phyloP scores from a whole-genome alignment of 129 eudicot genomes.

The Calendula officinalis region DNA sequence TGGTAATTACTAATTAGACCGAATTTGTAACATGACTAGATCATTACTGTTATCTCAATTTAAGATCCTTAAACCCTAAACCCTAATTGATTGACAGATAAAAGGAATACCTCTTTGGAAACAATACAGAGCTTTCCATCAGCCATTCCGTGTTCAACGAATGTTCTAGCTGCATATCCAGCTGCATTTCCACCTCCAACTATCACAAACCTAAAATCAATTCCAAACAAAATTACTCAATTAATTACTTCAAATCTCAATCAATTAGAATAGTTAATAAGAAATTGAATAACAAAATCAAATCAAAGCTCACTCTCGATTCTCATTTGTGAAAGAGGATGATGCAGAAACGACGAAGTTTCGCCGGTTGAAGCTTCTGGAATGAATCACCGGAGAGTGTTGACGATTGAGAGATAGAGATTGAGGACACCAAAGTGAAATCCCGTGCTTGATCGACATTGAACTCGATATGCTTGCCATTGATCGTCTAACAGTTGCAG shows the following conservation, averaged over 20 bases:
- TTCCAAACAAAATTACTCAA: neutral
- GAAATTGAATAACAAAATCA: neutral
- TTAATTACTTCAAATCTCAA: neutral
- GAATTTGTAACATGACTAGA: neutral
- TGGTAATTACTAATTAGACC: neutral
- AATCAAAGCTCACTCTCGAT: constrained; percentile 64
- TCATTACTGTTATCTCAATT: neutral
- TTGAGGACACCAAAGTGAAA: constrained; percentile 55
- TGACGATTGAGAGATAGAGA: constrained; percentile 41
- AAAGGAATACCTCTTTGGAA: constrained; percentile 66
- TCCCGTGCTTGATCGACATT: constrained; percentile 57
- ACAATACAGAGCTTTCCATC: constrained; percentile 94
- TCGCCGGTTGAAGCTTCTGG: constrained; percentile 48
- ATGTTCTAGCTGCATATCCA: constrained; percentile 93
- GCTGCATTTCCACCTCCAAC: constrained; percentile 99
- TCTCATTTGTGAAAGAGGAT: constrained; percentile 69
- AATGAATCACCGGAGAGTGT: constrained; percentile 22
- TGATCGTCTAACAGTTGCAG: constrained; percentile 49
- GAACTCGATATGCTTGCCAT: constrained; percentile 57
- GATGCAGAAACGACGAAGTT: constrained; percentile 60
- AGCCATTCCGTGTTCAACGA: constrained; percentile 85
- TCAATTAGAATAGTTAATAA: neutral
- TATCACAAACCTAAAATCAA: constrained; percentile 65
- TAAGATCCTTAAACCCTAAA: constrained; percentile 9
- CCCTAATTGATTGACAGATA: constrained; percentile 1